These are phyloP conservation scores for Botrytis galanthina DNA, from an alignment of 2,329 filamentous ascomycete genomes.

Conservation along the genomic window DNA sequence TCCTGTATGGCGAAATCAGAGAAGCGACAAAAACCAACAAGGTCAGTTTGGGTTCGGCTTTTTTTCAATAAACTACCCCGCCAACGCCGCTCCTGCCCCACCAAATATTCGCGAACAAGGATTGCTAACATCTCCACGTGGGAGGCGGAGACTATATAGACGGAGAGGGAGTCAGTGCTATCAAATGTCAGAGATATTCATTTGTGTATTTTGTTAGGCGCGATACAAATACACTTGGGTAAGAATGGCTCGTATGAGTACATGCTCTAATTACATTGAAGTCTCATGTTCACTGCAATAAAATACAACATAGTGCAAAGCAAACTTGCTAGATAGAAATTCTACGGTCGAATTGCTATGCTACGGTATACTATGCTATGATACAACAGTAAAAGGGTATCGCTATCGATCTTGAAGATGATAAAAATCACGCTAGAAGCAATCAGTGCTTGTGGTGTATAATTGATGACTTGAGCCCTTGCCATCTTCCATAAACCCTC, in stretches of 20 bases:
- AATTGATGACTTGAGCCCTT: neutral
- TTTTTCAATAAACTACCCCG: constrained; percentile 11
- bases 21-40: neutral
- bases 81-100: neutral
- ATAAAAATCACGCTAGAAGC: neutral
- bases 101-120: neutral
- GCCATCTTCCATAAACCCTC: neutral
- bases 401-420: neutral
- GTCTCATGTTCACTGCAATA: neutral
- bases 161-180: neutral
- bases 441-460: neutral
- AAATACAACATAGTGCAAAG: neutral
- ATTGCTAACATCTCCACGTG: neutral
- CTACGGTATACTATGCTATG: neutral
- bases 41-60: neutral
- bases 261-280: neutral
- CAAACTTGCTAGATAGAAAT: neutral
- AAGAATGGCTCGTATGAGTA: neutral
- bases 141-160: neutral
- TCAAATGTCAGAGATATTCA: neutral
- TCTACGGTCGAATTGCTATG: neutral
- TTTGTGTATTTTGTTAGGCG: neutral
- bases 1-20: neutral
- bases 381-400: neutral
- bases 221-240: neutral